Evolutionary conservation across 305 asterid species (phyloP).

Genomic region (Ruellia speciosa): DNA sequence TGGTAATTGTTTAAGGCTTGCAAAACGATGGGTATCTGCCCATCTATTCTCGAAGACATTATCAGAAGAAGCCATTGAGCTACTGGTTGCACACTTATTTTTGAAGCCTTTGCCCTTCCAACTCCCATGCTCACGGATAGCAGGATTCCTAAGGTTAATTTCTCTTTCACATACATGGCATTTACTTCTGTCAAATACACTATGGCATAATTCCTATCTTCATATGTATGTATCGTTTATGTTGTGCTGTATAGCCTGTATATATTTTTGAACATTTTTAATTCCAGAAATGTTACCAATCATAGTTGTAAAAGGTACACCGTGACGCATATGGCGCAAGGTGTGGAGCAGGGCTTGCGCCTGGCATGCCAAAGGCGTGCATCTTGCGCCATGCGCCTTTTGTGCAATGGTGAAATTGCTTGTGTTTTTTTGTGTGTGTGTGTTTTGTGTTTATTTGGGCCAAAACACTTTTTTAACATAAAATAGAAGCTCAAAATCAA

Average conservation of each 20-base stretch:
- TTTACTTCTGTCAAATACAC: slow-evolving; percentile 5
- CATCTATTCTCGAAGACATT: slow-evolving; percentile 73
- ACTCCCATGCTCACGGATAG: slow-evolving; percentile 71
- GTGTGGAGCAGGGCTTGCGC: too few relatives aligned
- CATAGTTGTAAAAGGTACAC: too few relatives aligned
- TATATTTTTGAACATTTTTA: slow-evolving; percentile 1
- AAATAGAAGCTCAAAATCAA: too few relatives aligned
- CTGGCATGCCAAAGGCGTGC: too few relatives aligned
- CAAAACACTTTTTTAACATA: too few relatives aligned
- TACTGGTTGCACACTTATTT: slow-evolving; percentile 81
- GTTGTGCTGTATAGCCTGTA: slow-evolving; percentile 2
- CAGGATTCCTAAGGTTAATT: slow-evolving; percentile 76
- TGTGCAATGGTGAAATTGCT: too few relatives aligned
- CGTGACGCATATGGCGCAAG: too few relatives aligned
- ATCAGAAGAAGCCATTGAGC: slow-evolving; percentile 82
- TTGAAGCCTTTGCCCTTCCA: slow-evolving; percentile 75
- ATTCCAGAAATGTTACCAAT: too few relatives aligned
- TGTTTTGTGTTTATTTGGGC: too few relatives aligned
- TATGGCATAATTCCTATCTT: background rate
- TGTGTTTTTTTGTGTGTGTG: too few relatives aligned
- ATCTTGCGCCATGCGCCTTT: too few relatives aligned
- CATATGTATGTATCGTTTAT: background rate
- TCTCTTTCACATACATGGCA: slow-evolving; percentile 11
- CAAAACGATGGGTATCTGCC: slow-evolving; percentile 96
- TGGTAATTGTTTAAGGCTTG: slow-evolving; percentile 55